Evolutionary conservation across 2,329 filamentous ascomycete genomes (phyloP).

Genomic region (Trichoderma simmonsii): DNA sequence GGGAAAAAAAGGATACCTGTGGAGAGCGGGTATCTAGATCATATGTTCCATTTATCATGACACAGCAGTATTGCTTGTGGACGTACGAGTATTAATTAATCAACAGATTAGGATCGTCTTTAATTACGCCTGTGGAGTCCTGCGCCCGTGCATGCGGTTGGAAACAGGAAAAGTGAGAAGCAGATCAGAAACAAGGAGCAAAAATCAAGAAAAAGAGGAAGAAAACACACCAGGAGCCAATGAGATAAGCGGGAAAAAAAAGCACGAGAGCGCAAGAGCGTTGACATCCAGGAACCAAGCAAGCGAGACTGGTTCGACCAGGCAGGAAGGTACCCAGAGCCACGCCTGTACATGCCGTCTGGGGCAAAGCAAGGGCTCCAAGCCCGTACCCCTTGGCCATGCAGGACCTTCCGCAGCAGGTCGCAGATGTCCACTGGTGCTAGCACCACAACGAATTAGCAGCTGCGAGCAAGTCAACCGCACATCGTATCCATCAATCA

Average conservation of each 20-base stretch:
- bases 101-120: background rate
- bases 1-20: background rate
- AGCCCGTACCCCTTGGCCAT: background rate
- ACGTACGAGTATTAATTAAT: background rate
- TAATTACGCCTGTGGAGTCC: background rate
- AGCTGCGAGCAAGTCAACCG: background rate
- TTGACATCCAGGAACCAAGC: conserved; percentile 14
- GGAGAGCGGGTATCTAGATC: background rate
- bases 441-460: background rate
- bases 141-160: background rate
- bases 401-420: background rate
- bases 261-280: background rate
- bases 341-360: background rate
- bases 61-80: background rate
- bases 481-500: background rate
- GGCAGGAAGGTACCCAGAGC: conserved; percentile 7
- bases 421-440: background rate
- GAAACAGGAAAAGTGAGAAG: background rate
- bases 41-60: background rate
- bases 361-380: background rate
- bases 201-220: background rate
- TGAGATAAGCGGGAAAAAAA: background rate
- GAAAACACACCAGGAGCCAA: background rate
- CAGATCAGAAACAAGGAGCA: background rate
- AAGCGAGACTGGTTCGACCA: conserved; percentile 8